Conservation (phyloP, 306 rosid genomes). For the peach (Prunus persica) region Prunus_persica_NCBIv2 NC_034010.1:27057501-27058000, state of each 20-base stretch:
- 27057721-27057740: conserved; percentile 66
- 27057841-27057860: conserved; percentile 69
- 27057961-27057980: conserved; percentile 6
- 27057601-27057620: not conserved
- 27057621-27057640: not conserved
- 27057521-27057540: conserved; percentile 97
- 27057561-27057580: conserved; percentile 50
- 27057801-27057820: conserved; percentile 89
- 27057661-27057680: not conserved
- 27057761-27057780: conserved; percentile 83
- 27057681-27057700: not conserved
- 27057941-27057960: conserved; percentile 33
- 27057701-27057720: conserved; percentile 14
- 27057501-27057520: conserved; percentile 96
- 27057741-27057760: conserved; percentile 98
- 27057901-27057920: conserved; percentile 12
- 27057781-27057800: conserved; percentile 90
- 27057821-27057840: conserved; percentile 89
- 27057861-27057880: conserved; percentile 83
- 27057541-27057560: conserved; percentile 89
- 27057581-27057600: not conserved
- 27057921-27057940: conserved; percentile 30
- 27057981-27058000: not conserved
- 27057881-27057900: conserved; percentile 80
- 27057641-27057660: not conserved